These are phyloP conservation scores for Xerocomus minutiporus DNA, from an alignment of 1,284 basidiomycete genomes.

Conservation along the genomic window DNA sequence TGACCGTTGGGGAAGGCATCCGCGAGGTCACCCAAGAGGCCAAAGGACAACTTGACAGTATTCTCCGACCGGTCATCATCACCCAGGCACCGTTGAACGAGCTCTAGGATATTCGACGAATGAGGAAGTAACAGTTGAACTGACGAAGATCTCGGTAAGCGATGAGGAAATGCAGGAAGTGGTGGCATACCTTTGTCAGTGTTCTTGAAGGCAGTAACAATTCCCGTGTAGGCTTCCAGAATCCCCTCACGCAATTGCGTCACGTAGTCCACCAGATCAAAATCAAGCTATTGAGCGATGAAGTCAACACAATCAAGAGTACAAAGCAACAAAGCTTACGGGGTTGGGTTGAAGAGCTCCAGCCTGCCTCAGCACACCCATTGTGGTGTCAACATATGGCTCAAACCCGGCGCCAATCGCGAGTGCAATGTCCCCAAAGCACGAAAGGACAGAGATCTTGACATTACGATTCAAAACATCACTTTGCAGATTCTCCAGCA, in stretches of 20 bases:
- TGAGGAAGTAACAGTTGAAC: conserved; percentile 70
- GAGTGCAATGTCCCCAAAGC: conserved; percentile 96
- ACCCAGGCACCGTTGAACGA: conserved; percentile 74
- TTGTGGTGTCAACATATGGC: conserved; percentile 86
- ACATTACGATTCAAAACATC: conserved; percentile 90
- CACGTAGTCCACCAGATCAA: conserved; percentile 91
- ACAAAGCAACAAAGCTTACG: conserved; percentile 42
- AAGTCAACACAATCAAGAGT: background rate
- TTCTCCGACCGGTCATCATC: conserved; percentile 86
- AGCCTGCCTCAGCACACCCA: conserved; percentile 90
- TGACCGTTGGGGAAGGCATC: conserved; percentile 79
- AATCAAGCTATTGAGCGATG: conserved; percentile 61
- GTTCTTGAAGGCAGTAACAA: conserved; percentile 86
- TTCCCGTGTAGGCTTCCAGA: conserved; percentile 94
- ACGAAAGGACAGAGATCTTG: conserved; percentile 92
- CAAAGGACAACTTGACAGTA: conserved; percentile 72
- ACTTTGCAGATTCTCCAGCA: conserved; percentile 90
- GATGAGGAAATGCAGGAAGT: background rate
- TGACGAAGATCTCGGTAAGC: conserved; percentile 26
- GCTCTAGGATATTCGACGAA: conserved; percentile 72
- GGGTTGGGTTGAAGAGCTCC: conserved; percentile 83
- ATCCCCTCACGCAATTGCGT: conserved; percentile 90
- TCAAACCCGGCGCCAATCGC: conserved; percentile 87
- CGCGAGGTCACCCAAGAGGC: conserved; percentile 90
- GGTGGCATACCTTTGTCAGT: conserved; percentile 63